These are phyloP conservation scores for Cucurbitaria berberidis DNA, from an alignment of 2,329 filamentous ascomycete species.

Conservation along the genomic window DNA sequence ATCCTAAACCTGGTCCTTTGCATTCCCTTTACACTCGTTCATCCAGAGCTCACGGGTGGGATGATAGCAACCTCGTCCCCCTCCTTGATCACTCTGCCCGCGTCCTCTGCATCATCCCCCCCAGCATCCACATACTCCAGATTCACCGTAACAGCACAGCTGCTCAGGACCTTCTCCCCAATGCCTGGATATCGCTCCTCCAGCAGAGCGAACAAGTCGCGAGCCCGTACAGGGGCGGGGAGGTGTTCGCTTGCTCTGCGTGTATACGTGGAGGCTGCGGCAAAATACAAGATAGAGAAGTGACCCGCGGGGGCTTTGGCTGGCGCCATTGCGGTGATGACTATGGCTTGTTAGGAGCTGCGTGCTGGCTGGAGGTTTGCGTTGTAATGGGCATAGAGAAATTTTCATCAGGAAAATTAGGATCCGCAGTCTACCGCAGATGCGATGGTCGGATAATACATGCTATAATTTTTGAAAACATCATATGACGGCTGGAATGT, in stretches of 20 bases:
- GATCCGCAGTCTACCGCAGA: conserved; percentile 40
- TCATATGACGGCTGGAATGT: conserved; percentile 30
- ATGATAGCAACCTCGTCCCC: conserved; percentile 89
- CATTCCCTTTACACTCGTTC: no score
- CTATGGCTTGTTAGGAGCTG: conserved; percentile 22
- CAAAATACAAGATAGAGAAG: conserved; percentile 85
- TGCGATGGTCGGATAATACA: conserved; percentile 56
- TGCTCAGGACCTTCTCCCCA: conserved; percentile 69
- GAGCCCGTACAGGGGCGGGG: conserved; percentile 68
- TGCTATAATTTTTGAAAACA: conserved; percentile 53
- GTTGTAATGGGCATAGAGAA: neutral
- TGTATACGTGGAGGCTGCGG: conserved; percentile 73
- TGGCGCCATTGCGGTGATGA: conserved; percentile 41
- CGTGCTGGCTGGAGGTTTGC: neutral
- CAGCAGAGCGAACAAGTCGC: conserved; percentile 68
- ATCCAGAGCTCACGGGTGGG: conserved; percentile 83
- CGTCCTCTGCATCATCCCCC: conserved; percentile 55
- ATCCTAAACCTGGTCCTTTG: no score
- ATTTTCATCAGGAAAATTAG: conserved; percentile 39
- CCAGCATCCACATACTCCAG: conserved; percentile 78
- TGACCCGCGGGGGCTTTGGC: conserved; percentile 64
- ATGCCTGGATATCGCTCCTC: conserved; percentile 76
- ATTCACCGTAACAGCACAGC: conserved; percentile 80
- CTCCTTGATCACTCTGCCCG: conserved; percentile 64
- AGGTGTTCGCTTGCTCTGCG: conserved; percentile 70